Evolutionary conservation across 2,329 filamentous ascomycete species (phyloP), one percentile per base, ranked within the genome.

Genomic region (Sporothrix humicola): DNA sequence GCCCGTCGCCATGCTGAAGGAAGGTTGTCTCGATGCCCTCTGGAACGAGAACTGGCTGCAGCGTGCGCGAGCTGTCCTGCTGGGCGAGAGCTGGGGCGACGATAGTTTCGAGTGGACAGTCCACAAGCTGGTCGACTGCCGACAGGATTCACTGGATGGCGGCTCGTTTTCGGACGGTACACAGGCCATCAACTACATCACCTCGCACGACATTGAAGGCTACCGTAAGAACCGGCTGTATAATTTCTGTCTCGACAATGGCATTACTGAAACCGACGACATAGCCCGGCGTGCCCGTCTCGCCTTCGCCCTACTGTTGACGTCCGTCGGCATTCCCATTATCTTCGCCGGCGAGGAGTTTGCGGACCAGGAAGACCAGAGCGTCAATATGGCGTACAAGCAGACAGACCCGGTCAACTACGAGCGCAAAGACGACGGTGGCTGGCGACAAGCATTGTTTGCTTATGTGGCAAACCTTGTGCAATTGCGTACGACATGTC

Each of bases 301-400:
- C 15, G 78, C 77, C 12, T 78, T 78, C 68, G 77, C 74, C 1
- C 73, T 78, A 50, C 74, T 79, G 42, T 48, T 79, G 15, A 79
- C 77, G 3, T 76, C 75, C 23, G 77, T 79, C 20, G 77, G 78
- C n/a, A 70, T 78, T 8, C 78, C 77, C 48, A 78, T 79, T 77
- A 78, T 79, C 26, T 77, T 79, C 58, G 78, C 78, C 1, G 78
- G 78, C n/a, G 78, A 79, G 73, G 77, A 79, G 75, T 79, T 79
- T 61, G 73, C 73, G 50, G 78, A 79, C 73, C 74, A 77, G 72
- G 75, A 77, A 73, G 78, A 79, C 46, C 76, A 75, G 69, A 77
- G 76, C 72, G 52, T 71, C 15, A 74, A 77, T 42, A 76, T 77
- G 74, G n/a, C 70, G 13, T 68, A 76, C 71, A 79, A 78, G 76